Evolutionary conservation across 805 yeast genomes (phyloP), one percentile per base, ranked within the genome.

Genomic region (Candida ficus): DNA sequence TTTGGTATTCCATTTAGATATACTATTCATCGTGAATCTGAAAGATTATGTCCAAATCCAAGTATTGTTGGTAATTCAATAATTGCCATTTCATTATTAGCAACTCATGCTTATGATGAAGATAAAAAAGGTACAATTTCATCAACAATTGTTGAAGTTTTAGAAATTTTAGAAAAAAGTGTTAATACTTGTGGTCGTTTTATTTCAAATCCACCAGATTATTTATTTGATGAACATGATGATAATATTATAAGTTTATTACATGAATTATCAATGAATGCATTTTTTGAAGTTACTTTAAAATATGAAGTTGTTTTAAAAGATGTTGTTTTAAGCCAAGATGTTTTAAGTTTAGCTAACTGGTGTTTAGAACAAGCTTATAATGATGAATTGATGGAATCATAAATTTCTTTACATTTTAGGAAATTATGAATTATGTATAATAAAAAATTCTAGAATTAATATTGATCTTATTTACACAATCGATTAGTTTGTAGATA

Each of bases 341-440:
- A 77, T 35, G 84, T 83, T 5, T 76, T 76, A 52, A 76, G 75
- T 46, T 65, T 83, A 46, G 87, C 87, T 14, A 80, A 80, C 53
- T 78, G 86, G 80, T 83, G 83, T 21, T 70, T 80, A 41, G 89
- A 82, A 49, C 71, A 71, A 23, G 82, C 82, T 13, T 64, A 76
- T 39, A 78, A 76, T 14, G 76, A 75, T 42, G 54, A 50, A 5
- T 68, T 67, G 44, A 11, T 32, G 16, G 37, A 19, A 9, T 32
- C 64, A 58, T 39, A 61, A 61, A 40, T 38, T 29, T n/a, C n/a
- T n/a, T n/a, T n/a, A n/a, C n/a, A n/a, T n/a, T n/a, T n/a, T n/a
- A n/a, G n/a, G n/a, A n/a, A n/a, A n/a, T n/a, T n/a, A n/a, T n/a
- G n/a, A n/a, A n/a, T n/a, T n/a, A n/a, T n/a, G n/a, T n/a, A n/a